phyloP scores from a whole-genome alignment of 2,329 filamentous ascomycete genomes.

The Pleoardoris graminearum region DNA sequence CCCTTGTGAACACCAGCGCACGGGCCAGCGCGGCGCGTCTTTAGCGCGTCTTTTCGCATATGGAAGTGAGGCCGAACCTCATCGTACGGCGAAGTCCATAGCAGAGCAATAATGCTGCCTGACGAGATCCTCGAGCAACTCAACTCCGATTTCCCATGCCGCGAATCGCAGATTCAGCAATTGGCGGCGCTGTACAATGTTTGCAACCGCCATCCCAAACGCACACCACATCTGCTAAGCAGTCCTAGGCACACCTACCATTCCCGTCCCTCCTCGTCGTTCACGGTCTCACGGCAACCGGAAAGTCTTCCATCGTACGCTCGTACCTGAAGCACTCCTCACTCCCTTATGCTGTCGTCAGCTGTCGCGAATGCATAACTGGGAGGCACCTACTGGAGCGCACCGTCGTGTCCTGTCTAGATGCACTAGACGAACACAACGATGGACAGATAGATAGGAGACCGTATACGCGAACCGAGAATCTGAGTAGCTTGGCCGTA shows the following conservation, averaged over 20 bases:
- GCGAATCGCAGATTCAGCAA: constrained; percentile 54
- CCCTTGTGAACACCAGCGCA: constrained; percentile 3
- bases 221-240: constrained; percentile 19
- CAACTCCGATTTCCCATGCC: constrained; percentile 45
- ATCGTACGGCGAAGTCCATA: background rate
- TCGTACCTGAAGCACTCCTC: constrained; percentile 60
- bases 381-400: constrained; percentile 76
- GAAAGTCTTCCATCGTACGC: constrained; percentile 74
- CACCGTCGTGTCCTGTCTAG: constrained; percentile 59
- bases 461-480: constrained; percentile 71
- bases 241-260: constrained; percentile 62
- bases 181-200: constrained; percentile 53
- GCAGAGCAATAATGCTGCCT: constrained; percentile 39
- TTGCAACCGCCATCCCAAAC: constrained; percentile 13
- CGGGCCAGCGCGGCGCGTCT: constrained; percentile 12
- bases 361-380: constrained; percentile 76
- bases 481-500: constrained; percentile 73
- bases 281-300: constrained; percentile 84
- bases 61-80: no score
- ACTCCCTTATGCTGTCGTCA: constrained; percentile 64
- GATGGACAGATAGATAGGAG: constrained; percentile 43
- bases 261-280: constrained; percentile 75
- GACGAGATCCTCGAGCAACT: constrained; percentile 43
- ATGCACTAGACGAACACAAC: constrained; percentile 49
- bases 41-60: constrained; percentile 5